Base-by-base conservation (phyloP, 2,329 filamentous ascomycete genomes). In the Magnaporthiopsis rhizophila region DNA sequence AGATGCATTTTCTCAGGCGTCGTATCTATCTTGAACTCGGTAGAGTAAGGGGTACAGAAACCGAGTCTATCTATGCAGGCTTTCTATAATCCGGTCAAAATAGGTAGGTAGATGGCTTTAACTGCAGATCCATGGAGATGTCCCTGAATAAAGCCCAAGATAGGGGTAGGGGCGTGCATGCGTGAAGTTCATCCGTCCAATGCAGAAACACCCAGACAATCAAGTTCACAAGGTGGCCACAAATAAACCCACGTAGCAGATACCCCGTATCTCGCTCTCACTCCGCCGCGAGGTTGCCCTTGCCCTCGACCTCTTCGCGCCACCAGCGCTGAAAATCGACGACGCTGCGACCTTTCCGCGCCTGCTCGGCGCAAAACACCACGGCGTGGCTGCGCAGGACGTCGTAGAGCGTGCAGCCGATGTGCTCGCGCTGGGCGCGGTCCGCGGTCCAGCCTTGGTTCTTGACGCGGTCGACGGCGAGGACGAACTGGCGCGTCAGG, bases 291-390 rank as follows among this genome's bases (percentile, higher is more conserved):
- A 67, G 24, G 28, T 5, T 30, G 3, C 28, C 28, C 50, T 24
- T 45, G n/a, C 11, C 63, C 45, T 64, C 77, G 34, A 88, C 79
- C 67, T 86, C 80, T 65, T 75, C 73, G 38, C 77, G 75, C 92
- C 92, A 97, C 91, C 92, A 97, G 60, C 82, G 75, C 58, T 78
- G 77, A 87, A 91, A 97, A 69, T 89, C 82, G 4, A 98, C 77
- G 9, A 95, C 87, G 72, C 83, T 87, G 71, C 83, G 86, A 62
- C 83, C 81, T 62, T 79, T 80, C 71, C 94, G 84, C 6, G 94
- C 92, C 70, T 96, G 90, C 76, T 98, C 95, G 0, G 94, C 95
- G 30, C 92, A 93, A 79, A 97, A 99, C 0, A 97, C 94, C 76
- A 95, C 85, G 2, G 90, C 93, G 77, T 98, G 95, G 71, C 92